Evolutionary conservation across 306 rosid species (phyloP), one percentile per base, ranked within the genome.

Genomic region (Abrus precatorius): DNA sequence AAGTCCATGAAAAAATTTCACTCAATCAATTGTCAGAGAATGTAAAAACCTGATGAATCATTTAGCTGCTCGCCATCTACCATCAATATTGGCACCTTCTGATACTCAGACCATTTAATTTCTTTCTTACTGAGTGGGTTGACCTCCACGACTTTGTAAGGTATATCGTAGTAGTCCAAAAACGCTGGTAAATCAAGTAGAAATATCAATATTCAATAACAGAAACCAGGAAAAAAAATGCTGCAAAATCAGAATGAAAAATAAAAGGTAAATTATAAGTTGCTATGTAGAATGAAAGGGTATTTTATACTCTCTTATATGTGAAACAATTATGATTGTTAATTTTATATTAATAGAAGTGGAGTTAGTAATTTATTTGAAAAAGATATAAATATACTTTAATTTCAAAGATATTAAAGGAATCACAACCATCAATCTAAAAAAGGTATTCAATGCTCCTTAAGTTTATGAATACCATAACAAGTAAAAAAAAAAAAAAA

Each of bases 81-180:
- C 91, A 89, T 69, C 87, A 96, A 47, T 79, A 96, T 93, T 3
- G 99, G 99, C 87, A 96, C 98, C 90, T 96, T 96, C 94, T 90
- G 79, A 79, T 96, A 96, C 32, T 93, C 98, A 13, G 97, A 93
- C 93, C 95, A 96, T 80, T 96, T 92, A 75, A 96, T 96, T 88
- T 96, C 99, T 69, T 96, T 96, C 89, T 96, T 96, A 71, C 97
- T 93, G 48, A 96, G 76, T 1, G 99, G 99, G 76, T 96, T 96
- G 69, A 96, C 98, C 88, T 96, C 99, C 72, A 96, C 97, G 72
- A 96, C 87, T 76, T 89, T 85, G 90, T 96, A 96, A 1, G 96
- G 98, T 86, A 96, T 83, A 78, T 92, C 93, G 47, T 90, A 80
- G 87, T 96, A 96, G 89, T 96, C 99, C 87, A 96, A 78, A 85